Evolutionary conservation across 2,329 filamentous ascomycete genomes (phyloP).

Genomic region (Neofusicoccum laricinum): DNA sequence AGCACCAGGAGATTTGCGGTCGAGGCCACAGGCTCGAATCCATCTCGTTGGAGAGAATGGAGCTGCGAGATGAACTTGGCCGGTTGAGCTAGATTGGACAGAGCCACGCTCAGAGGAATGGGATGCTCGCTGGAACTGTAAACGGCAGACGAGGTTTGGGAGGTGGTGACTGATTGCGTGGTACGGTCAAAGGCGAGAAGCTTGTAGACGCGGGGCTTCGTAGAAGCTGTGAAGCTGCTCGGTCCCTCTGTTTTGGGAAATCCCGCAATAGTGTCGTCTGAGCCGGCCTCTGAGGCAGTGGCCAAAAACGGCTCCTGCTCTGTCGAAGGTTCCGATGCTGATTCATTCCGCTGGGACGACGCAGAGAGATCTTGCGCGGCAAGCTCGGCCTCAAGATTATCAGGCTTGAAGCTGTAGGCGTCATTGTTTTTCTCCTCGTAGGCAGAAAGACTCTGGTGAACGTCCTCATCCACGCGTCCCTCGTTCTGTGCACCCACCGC

Average conservation of each 20-base stretch:
- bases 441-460: conserved; percentile 9
- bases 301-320: background rate
- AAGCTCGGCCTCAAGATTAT: conserved; percentile 10
- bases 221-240: background rate
- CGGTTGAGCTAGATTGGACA: conserved; percentile 3
- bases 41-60: conserved; percentile 14
- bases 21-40: conserved; percentile 28
- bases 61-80: conserved; percentile 26
- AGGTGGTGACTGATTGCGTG: conserved; percentile 25
- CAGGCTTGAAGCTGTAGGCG: conserved; percentile 7
- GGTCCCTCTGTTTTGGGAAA: background rate
- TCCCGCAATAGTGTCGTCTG: background rate
- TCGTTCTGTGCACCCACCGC: background rate
- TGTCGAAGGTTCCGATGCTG: background rate
- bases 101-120: conserved; percentile 19
- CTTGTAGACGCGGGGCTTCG: conserved; percentile 20
- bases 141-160: conserved; percentile 9
- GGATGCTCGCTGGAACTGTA: conserved; percentile 17
- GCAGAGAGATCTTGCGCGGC: background rate
- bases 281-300: background rate
- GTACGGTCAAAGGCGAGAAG: conserved; percentile 29
- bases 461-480: conserved; percentile 1
- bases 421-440: background rate
- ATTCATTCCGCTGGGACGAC: background rate
- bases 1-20: conserved; percentile 32